Conservation (phyloP, 2,329 filamentous ascomycete genomes). For the Curvularia sp. region DNA sequence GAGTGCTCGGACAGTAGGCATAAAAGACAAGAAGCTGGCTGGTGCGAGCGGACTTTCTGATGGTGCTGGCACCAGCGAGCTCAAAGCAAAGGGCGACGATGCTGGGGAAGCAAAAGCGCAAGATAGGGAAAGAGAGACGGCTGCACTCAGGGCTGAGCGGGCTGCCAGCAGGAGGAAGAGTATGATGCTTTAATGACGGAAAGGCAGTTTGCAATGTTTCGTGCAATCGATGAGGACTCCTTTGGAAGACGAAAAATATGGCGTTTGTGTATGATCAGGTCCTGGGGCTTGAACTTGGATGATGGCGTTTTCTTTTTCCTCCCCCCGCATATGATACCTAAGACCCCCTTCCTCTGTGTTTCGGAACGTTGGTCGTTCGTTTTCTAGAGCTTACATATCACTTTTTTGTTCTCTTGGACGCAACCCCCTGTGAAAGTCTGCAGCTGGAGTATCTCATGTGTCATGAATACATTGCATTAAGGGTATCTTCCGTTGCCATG, state of each 20-base stretch:
- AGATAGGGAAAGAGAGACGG: conserved; percentile 21
- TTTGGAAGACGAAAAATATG: conserved; percentile 3
- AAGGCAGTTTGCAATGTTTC: conserved; percentile 6
- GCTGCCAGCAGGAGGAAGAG: conserved; percentile 52
- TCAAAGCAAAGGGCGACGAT: conserved; percentile 19
- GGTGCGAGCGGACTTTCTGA: conserved; percentile 8
- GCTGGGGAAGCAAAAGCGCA: conserved; percentile 16
- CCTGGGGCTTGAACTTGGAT: conserved; percentile 3
- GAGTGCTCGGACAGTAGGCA: conserved; percentile 16
- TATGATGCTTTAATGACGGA: conserved; percentile 49
- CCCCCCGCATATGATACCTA: conserved; percentile 13
- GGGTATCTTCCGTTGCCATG: conserved; percentile 2
- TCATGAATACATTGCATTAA: conserved; percentile 1
- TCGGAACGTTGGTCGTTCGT: conserved; percentile 4
- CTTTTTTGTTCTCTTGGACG: background rate
- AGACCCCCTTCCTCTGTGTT: background rate
- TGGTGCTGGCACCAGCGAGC: conserved; percentile 21
- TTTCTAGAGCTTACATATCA: conserved; percentile 6
- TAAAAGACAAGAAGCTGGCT: conserved; percentile 29
- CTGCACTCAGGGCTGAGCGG: conserved; percentile 42
- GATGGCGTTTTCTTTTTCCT: conserved; percentile 20
- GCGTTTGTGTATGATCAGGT: conserved; percentile 1
- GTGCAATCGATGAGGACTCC: background rate
- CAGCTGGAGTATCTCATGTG: background rate
- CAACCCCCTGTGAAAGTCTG: background rate